Evolutionary conservation across 768 basidiomycete genomes (phyloP).

Genomic region (Atractiella rhizophila): DNA sequence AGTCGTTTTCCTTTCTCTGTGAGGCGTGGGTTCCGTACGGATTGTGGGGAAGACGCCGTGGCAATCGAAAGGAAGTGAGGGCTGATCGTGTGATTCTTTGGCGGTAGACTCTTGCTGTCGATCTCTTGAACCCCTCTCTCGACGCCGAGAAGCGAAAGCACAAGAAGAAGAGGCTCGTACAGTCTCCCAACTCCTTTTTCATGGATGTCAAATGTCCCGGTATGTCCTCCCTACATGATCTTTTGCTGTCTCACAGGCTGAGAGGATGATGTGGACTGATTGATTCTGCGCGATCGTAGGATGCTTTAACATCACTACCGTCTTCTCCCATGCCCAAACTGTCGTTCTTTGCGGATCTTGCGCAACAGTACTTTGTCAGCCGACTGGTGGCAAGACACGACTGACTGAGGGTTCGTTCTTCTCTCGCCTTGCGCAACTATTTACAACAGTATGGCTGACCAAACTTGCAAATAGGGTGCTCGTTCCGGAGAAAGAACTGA

Average conservation of each 20-base stretch:
- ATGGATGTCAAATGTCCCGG: slow-evolving; percentile 99
- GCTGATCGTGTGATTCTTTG: no score
- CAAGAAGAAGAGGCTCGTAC: slow-evolving; percentile 80
- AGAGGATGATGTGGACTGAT: background rate
- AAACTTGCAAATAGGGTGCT: slow-evolving; percentile 39
- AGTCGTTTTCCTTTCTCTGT: no score
- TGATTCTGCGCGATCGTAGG: no score
- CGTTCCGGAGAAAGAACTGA: slow-evolving; percentile 81
- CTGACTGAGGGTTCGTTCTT: slow-evolving; percentile 68
- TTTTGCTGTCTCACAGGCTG: background rate
- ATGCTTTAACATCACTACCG: slow-evolving; percentile 83
- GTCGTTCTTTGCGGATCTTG: slow-evolving; percentile 84
- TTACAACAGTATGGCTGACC: background rate
- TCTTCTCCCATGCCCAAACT: slow-evolving; percentile 98
- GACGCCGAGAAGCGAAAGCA: slow-evolving; percentile 69
- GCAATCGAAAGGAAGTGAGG: no score
- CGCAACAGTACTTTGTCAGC: slow-evolving; percentile 85
- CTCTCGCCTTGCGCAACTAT: background rate
- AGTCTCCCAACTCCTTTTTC: slow-evolving; percentile 95
- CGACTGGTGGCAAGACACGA: slow-evolving; percentile 90
- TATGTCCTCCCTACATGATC: slow-evolving; percentile 22
- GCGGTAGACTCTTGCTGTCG: slow-evolving; percentile 89
- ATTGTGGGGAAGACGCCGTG: no score
- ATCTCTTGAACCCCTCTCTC: slow-evolving; percentile 84
- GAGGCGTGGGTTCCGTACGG: no score